A percentile compares a stretch with the other conserved stretches of the same genome.
These are phyloP conservation scores for Picochlorum sp. DNA, from an alignment of 139 green algal genomes.

Conservation along the genomic window DNA sequence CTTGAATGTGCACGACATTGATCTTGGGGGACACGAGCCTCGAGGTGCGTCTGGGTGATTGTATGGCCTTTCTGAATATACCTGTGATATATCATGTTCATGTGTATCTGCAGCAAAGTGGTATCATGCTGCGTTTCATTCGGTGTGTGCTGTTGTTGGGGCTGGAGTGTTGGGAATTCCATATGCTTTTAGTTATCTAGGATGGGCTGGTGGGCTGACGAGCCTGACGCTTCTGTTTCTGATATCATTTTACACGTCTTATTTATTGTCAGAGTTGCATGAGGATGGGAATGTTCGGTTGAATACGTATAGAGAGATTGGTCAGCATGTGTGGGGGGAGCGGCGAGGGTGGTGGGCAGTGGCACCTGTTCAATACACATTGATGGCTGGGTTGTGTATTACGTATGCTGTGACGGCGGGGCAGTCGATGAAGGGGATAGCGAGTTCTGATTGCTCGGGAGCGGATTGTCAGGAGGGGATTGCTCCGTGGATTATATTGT, in stretches of 20 bases:
- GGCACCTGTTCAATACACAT: slow-evolving; percentile 27
- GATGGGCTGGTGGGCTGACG: slow-evolving; percentile 30
- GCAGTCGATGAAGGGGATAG: slow-evolving; percentile 38
- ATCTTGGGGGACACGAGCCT: neutral
- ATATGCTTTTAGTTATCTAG: slow-evolving; percentile 46
- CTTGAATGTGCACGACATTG: too few species aligned
- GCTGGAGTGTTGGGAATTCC: slow-evolving; percentile 45
- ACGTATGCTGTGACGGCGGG: slow-evolving; percentile 53
- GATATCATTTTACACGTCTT: slow-evolving; percentile 39
- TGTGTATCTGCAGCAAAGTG: slow-evolving; percentile 19
- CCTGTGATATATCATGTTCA: neutral
- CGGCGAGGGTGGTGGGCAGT: neutral
- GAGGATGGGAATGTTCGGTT: slow-evolving; percentile 32
- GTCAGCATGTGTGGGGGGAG: slow-evolving; percentile 29
- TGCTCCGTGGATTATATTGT: slow-evolving; percentile 32
- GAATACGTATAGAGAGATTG: slow-evolving; percentile 44
- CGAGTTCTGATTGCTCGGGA: slow-evolving; percentile 12
- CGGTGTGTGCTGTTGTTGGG: slow-evolving; percentile 44
- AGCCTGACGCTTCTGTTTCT: slow-evolving; percentile 19
- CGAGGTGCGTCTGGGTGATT: neutral
- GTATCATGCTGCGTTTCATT: slow-evolving; percentile 48
- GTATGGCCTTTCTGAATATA: neutral
- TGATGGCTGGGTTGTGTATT: slow-evolving; percentile 42
- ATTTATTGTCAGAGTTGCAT: slow-evolving; percentile 42
- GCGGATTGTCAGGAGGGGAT: slow-evolving; percentile 24